Base-by-base conservation (phyloP, 352 stramenopile species). In the Aphanomyces invadans region DNA sequence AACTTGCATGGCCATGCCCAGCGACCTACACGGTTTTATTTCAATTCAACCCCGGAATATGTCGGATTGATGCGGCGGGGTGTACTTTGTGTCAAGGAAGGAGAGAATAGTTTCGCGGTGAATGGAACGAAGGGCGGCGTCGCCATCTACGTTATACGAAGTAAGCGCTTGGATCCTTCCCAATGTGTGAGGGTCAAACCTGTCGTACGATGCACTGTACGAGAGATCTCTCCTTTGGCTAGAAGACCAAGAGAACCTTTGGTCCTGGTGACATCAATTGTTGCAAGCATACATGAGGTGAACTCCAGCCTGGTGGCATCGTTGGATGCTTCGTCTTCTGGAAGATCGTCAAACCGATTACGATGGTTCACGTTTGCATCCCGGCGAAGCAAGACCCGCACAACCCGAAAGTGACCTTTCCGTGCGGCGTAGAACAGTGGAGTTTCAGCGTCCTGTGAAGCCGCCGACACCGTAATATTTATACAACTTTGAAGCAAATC, bases 401-500 rank as follows among this genome's bases (percentile, higher is more conserved):
- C 81, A 23, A 85, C 63, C 54, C 77, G 73, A 54, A 86, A 76
- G 31, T 88, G 76, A 28, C 76, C 74, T 62, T 91, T 92, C 1
- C 83, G 73, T 12, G 83, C 73, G 12, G 83, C 83, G 52, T 89
- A 92, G 39, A 92, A 91, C 4, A 94, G 61, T 15, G 83, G 69
- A 0, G 86, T 87, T 63, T 94, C 86, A 38, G 73, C 65, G 29
- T 90, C 79, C 28, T 61, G 67, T 5, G 23, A 28, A 31, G 9
- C 19, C 15, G 19, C 31, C 26, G n/a, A n/a, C n/a, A n/a, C n/a
- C n/a, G n/a, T n/a, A n/a, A n/a, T n/a, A n/a, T n/a, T n/a, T n/a
- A n/a, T n/a, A n/a, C n/a, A n/a, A n/a, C n/a, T n/a, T n/a, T n/a
- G n/a, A n/a, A n/a, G n/a, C n/a, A n/a, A n/a, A n/a, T n/a, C n/a